Base-by-base conservation (phyloP, 1,139 yeast genomes). In the Zygosaccharomyces pseudobailii region DNA sequence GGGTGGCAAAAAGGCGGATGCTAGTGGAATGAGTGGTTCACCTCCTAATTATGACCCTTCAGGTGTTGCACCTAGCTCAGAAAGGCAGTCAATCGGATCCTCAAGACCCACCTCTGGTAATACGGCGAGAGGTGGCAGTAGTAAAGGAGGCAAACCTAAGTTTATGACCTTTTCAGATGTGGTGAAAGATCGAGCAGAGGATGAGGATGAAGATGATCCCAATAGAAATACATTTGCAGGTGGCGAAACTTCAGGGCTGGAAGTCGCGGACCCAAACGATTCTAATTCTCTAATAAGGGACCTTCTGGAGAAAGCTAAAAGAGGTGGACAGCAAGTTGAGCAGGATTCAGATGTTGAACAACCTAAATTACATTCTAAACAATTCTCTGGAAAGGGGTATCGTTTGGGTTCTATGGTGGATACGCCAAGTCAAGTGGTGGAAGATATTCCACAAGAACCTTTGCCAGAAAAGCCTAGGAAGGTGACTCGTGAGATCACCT, bases 211-310 rank as follows among this genome's bases (percentile, higher is more conserved):
- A 22, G 83, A 78, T 36, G 87, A 82, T 46, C 87, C 79, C 48
- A 80, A 82, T 43, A 80, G 81, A 54, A 78, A 83, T 55, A 82
- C 88, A 55, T 80, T 87, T 66, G 95, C 92, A 59, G 92, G 97
- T 3, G 98, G 96, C 47, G 96, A 90, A 65, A 90, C 90, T 60
- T 87, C 96, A 1, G 97, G 86, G 0, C 73, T 92, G 55, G 95
- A 92, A 56, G 97, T 92, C 9, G 95, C 94, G 63, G 90, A 90
- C 63, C 97, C 97, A 7, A 80, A 82, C 59, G 76, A 80, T 52
- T 64, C 70, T 10, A 69, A 73, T 13, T 62, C 71, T 30, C 59
- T 83, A 38, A 81, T 83, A 23, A 76, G 75, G 51, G 82, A 82
- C 49, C 70, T 84, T 43, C 62, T 84, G 48, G 74, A 76, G 53